Conservation (phyloP, 371 early-diverging fungal genomes). For the Dinochytrium kinnereticum region DNA sequence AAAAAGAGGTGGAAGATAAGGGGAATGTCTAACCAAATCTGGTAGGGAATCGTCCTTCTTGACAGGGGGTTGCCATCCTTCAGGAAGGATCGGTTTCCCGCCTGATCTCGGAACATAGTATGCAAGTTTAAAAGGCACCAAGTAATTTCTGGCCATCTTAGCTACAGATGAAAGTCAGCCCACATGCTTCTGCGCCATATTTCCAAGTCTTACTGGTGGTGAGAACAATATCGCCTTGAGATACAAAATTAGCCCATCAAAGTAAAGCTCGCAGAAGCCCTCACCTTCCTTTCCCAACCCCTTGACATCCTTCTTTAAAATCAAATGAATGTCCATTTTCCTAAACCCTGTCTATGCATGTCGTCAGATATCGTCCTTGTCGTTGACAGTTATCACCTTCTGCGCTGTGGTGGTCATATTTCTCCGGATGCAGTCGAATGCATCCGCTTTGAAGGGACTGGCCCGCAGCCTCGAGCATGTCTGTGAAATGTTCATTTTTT, state of each 20-base stretch:
- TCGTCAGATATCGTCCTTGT: neutral
- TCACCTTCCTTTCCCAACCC: neutral
- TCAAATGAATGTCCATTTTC: conserved; percentile 10
- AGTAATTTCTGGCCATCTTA: conserved; percentile 46
- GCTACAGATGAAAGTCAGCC: neutral
- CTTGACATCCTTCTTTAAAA: conserved; percentile 4
- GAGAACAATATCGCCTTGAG: conserved; percentile 12
- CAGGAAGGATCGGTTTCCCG: conserved; percentile 50
- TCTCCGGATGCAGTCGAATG: conserved; percentile 6
- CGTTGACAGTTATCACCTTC: too few species aligned
- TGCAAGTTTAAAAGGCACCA: conserved; percentile 53
- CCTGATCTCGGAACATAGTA: conserved; percentile 50
- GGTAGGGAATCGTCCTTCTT: conserved; percentile 34
- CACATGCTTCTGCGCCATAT: too few species aligned
- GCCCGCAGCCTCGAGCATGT: too few species aligned
- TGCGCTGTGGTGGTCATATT: neutral
- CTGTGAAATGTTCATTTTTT: too few species aligned
- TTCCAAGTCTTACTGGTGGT: neutral
- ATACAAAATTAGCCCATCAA: neutral
- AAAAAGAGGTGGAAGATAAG: too few species aligned
- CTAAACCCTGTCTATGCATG: neutral
- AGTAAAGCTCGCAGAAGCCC: neutral
- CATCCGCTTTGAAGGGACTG: too few species aligned
- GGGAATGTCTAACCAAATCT: conserved; percentile 28
- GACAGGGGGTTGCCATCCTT: conserved; percentile 48